Evolutionary conservation across 345 rosid genomes (phyloP).

Genomic region (Salix arbutifolia): DNA sequence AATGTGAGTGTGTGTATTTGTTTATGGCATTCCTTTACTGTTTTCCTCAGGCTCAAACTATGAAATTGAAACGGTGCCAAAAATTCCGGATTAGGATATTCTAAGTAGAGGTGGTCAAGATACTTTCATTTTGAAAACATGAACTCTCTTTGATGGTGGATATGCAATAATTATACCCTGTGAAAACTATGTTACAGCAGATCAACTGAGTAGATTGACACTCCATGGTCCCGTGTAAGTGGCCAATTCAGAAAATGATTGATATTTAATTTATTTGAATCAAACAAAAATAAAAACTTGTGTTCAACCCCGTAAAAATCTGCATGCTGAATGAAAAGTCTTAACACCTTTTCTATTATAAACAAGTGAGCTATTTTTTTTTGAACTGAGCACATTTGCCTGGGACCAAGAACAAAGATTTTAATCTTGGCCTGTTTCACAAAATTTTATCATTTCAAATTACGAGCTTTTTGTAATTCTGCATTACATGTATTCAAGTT

Average conservation of each 20-base stretch:
- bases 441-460: background rate
- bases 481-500: background rate
- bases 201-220: background rate
- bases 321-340: background rate
- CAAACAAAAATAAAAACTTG: background rate
- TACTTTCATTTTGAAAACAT: background rate
- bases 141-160: background rate
- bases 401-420: background rate
- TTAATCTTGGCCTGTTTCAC: background rate
- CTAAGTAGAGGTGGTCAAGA: background rate
- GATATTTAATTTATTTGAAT: background rate
- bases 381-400: background rate
- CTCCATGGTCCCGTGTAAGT: background rate
- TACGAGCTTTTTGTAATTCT: background rate
- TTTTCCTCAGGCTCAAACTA: background rate
- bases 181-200: background rate
- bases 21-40: conserved; percentile 1
- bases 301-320: background rate
- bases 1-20: conserved; percentile 50
- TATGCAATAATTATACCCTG: background rate
- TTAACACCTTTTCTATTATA: background rate
- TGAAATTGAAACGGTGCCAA: background rate
- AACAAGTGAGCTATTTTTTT: background rate
- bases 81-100: background rate
- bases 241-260: background rate